Percentiles rank a stretch among this genome's conserved stretches.
Conservation (phyloP, 129 eudicot genomes). For the Chrysanthemum seticuspe region DNA sequence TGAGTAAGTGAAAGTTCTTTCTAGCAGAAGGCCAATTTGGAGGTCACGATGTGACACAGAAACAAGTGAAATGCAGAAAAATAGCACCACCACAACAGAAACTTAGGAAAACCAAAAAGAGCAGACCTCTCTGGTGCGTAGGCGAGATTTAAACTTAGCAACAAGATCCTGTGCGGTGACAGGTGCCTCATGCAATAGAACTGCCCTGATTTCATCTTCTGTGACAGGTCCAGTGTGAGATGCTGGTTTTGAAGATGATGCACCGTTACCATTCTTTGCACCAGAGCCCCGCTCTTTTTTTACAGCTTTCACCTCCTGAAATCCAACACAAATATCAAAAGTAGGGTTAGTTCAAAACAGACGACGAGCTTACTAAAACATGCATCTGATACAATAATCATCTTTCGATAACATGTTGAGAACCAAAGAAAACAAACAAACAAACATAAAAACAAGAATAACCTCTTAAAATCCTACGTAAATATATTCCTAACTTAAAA, state of each 20-base stretch:
- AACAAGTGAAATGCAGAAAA: neutral
- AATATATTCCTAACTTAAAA: too few relatives aligned
- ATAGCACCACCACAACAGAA: neutral
- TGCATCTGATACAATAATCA: too few relatives aligned
- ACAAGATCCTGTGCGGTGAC: constrained; percentile 93
- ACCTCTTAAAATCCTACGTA: too few relatives aligned
- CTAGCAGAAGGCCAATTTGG: too few relatives aligned
- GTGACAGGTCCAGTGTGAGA: constrained; percentile 44
- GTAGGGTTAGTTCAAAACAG: neutral
- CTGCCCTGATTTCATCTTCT: constrained; percentile 88
- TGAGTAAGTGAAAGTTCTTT: too few relatives aligned
- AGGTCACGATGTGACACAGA: neutral
- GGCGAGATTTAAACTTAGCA: constrained; percentile 71
- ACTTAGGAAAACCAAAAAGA: neutral
- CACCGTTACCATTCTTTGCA: constrained; percentile 43
- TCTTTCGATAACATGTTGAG: too few relatives aligned
- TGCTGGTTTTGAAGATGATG: constrained; percentile 36
- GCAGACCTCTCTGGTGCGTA: constrained; percentile 65
- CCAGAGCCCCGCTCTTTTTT: constrained; percentile 51
- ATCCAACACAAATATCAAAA: neutral
- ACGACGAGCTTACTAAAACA: neutral
- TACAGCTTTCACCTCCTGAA: constrained; percentile 61
- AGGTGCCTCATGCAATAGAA: constrained; percentile 58
- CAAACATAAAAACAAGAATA: too few relatives aligned
- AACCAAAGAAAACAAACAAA: too few relatives aligned